A percentile compares a stretch with the other conserved stretches of the same genome.
Conservation (phyloP, 306 rosid genomes). For the Sicyos baderoa region DNA sequence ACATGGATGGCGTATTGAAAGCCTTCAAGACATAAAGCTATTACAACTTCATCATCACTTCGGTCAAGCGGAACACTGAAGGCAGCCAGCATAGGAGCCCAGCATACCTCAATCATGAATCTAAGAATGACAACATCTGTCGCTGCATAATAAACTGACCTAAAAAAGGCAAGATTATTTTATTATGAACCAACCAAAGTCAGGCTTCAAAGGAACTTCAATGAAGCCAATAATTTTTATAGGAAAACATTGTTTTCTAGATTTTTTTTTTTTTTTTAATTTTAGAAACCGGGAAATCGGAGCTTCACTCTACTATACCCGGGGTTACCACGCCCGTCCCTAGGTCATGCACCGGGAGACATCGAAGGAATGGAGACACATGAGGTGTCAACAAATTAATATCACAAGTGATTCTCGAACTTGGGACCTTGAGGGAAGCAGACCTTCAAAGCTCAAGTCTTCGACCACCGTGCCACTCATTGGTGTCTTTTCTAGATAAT, state of each 20-base stretch:
- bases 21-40: slow-evolving; percentile 89
- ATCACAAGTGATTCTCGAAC: too few species aligned
- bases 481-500: too few species aligned
- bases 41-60: slow-evolving; percentile 84
- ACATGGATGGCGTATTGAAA: slow-evolving; percentile 85
- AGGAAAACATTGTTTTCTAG: neutral
- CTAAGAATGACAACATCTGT: slow-evolving; percentile 84
- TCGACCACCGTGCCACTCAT: too few species aligned
- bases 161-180: slow-evolving; percentile 30
- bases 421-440: too few species aligned
- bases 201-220: neutral
- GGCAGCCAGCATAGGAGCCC: slow-evolving; percentile 99
- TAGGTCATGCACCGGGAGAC: too few species aligned
- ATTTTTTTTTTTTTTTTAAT: too few species aligned
- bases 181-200: neutral
- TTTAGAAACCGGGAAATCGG: too few species aligned
- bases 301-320: too few species aligned
- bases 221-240: neutral
- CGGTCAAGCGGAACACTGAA: slow-evolving; percentile 99
- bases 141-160: slow-evolving; percentile 96
- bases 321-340: too few species aligned
- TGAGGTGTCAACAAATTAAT: too few species aligned
- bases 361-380: too few species aligned
- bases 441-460: too few species aligned
- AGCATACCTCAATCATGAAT: slow-evolving; percentile 96